phyloP scores from a whole-genome alignment of 441 rosid species.

The Mallotus japonicus region DNA sequence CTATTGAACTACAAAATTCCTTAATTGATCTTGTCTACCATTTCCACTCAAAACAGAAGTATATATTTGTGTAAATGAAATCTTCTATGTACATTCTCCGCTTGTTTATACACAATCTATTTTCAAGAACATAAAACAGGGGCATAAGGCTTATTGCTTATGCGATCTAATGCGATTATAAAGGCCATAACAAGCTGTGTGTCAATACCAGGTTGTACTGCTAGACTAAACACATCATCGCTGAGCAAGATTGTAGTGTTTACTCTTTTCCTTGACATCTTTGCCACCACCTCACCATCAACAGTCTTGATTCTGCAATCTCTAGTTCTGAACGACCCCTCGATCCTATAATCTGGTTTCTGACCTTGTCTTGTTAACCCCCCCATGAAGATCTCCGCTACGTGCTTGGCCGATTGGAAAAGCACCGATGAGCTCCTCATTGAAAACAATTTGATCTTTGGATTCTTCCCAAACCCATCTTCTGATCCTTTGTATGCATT shows the following conservation, averaged over 20 bases:
- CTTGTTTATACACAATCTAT: not conserved
- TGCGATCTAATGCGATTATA: conserved; percentile 47
- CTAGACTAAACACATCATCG: conserved; percentile 49
- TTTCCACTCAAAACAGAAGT: not conserved
- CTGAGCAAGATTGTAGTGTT: conserved; percentile 38
- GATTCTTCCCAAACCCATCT: conserved; percentile 16
- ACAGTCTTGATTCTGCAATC: conserved; percentile 36
- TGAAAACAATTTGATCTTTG: conserved; percentile 33
- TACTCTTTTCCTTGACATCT: conserved; percentile 41
- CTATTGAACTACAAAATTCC: not conserved
- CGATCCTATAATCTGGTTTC: conserved; percentile 37
- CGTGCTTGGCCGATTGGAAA: conserved; percentile 21
- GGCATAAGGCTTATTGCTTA: conserved; percentile 30
- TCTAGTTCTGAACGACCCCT: conserved; percentile 43
- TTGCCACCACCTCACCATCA: conserved; percentile 33
- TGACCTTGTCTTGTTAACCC: not conserved
- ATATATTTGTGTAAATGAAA: not conserved
- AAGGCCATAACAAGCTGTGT: conserved; percentile 43
- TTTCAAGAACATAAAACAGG: conserved; percentile 40
- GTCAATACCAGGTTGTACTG: conserved; percentile 45
- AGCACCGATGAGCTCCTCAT: conserved; percentile 37
- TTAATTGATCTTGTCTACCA: not conserved
- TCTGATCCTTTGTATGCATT: conserved; percentile 43
- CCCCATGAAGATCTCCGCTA: conserved; percentile 40
- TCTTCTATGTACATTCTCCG: not conserved